These are phyloP conservation scores for Diaporthe destruens DNA, from an alignment of 2,329 filamentous ascomycete species.

Conservation along the genomic window DNA sequence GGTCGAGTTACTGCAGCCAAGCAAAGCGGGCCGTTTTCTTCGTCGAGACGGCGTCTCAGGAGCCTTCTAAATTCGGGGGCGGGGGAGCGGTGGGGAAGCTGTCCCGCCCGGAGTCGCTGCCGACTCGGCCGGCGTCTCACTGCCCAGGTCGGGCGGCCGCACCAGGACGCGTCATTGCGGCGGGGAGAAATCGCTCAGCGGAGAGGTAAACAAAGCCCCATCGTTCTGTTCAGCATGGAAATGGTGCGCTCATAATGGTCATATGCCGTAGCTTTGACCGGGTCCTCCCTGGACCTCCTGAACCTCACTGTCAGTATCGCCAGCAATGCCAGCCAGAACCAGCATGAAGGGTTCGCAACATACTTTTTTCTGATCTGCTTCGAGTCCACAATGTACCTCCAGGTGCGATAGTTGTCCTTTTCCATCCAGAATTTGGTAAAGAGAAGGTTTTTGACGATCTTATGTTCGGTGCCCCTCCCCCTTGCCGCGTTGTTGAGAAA, in stretches of 20 bases:
- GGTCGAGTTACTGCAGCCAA: slow-evolving; percentile 32
- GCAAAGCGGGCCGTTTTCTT: slow-evolving; percentile 32
- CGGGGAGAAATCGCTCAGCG: slow-evolving; percentile 50
- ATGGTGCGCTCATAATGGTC: slow-evolving; percentile 77
- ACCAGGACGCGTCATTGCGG: not conserved
- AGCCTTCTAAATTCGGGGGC: slow-evolving; percentile 15
- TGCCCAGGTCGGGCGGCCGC: not conserved
- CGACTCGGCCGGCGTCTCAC: slow-evolving; percentile 24
- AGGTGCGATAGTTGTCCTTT: slow-evolving; percentile 51
- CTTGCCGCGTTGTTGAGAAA: slow-evolving; percentile 76
- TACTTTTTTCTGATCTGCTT: slow-evolving; percentile 40
- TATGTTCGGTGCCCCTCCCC: slow-evolving; percentile 77
- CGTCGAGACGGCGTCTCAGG: slow-evolving; percentile 22
- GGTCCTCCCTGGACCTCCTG: slow-evolving; percentile 41
- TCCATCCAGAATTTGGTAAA: slow-evolving; percentile 27
- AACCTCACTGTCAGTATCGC: slow-evolving; percentile 40
- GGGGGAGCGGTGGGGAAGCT: slow-evolving; percentile 13
- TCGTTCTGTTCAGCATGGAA: slow-evolving; percentile 79
- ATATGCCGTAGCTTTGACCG: slow-evolving; percentile 55
- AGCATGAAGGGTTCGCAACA: slow-evolving; percentile 38
- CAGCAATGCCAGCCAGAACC: slow-evolving; percentile 39
- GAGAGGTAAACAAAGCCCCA: slow-evolving; percentile 74
- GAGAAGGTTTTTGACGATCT: slow-evolving; percentile 77
- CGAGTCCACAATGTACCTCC: slow-evolving; percentile 5
- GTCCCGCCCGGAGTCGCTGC: not conserved